Conservation (phyloP, 2,329 filamentous ascomycete species). For the Aspergillus novoparasiticus region DNA sequence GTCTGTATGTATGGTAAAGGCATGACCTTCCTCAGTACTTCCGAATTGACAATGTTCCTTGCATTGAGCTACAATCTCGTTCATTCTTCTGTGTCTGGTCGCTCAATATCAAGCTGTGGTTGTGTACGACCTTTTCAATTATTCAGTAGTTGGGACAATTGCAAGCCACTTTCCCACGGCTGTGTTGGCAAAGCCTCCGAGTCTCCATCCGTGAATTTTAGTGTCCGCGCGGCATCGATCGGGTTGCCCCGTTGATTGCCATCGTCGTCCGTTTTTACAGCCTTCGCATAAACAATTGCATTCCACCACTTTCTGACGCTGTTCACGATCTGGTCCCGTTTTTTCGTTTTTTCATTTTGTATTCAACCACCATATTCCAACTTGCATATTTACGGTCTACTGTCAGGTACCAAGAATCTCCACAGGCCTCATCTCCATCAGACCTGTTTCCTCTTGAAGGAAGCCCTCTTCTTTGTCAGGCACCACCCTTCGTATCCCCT, state of each 20-base stretch:
- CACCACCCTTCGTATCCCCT: conserved; percentile 23
- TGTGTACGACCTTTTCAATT: neutral
- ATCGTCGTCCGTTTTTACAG: conserved; percentile 19
- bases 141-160: neutral
- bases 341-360: neutral
- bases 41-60: neutral
- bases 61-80: neutral
- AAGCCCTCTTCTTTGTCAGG: conserved; percentile 14
- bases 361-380: neutral
- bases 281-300: conserved; percentile 27
- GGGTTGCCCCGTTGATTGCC: conserved; percentile 28
- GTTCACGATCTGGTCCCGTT: neutral
- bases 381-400: neutral
- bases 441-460: conserved; percentile 11
- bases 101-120: neutral
- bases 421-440: neutral
- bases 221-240: conserved; percentile 25
- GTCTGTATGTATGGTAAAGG: neutral
- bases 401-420: neutral
- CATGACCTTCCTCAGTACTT: neutral
- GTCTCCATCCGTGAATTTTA: conserved; percentile 11
- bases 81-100: neutral
- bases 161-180: neutral
- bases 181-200: conserved; percentile 5
- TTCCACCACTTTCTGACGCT: conserved; percentile 14